Conservation (phyloP, 306 rosid species). For the Vachellia collinsii region DNA sequence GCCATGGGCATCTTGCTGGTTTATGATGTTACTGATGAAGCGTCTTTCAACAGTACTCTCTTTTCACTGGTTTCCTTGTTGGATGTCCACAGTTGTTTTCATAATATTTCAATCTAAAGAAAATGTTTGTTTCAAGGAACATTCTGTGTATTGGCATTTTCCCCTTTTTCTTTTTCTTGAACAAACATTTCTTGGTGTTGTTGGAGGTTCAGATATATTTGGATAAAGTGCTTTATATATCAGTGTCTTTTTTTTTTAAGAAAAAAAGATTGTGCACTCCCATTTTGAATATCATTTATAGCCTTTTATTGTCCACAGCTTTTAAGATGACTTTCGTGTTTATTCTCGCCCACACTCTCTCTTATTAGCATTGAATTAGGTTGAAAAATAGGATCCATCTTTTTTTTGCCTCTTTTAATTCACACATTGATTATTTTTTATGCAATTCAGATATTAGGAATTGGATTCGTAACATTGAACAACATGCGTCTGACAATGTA, state of each 20-base stretch:
- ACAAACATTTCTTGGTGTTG: background rate
- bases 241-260: background rate
- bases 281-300: background rate
- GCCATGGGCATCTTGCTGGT: slow-evolving; percentile 81
- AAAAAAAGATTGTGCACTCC: background rate
- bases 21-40: slow-evolving; percentile 78
- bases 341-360: background rate
- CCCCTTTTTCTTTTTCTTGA: background rate
- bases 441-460: slow-evolving; percentile 64
- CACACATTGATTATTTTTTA: slow-evolving; percentile 15
- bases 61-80: slow-evolving; percentile 29
- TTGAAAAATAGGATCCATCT: background rate
- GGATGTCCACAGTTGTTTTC: slow-evolving; percentile 5
- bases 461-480: slow-evolving; percentile 83
- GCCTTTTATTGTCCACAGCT: background rate
- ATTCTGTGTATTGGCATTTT: background rate
- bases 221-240: background rate
- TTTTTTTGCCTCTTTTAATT: slow-evolving; percentile 7
- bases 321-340: background rate
- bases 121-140: background rate
- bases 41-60: slow-evolving; percentile 69
- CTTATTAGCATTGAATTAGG: background rate
- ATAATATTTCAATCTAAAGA: background rate
- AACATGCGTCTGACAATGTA: slow-evolving; percentile 77
- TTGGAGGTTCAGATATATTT: background rate